phyloP scores from a whole-genome alignment of 108 stramenopile genomes.

The Skeletonema costatum region DNA sequence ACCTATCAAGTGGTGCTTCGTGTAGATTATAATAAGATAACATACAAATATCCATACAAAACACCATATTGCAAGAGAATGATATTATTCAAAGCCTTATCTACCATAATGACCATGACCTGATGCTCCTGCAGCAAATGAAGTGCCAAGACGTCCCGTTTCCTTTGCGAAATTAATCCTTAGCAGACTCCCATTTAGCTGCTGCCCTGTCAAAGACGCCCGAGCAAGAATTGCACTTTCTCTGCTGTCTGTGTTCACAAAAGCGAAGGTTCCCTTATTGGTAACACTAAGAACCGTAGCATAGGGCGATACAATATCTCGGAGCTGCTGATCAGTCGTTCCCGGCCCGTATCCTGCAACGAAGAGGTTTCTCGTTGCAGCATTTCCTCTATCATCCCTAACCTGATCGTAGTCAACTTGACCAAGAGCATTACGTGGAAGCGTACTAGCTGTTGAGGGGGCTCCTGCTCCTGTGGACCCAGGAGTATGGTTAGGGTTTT shows the following conservation, averaged over 20 bases:
- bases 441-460: conserved; percentile 7
- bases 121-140: conserved; percentile 48
- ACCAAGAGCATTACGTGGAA: conserved; percentile 44
- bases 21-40: background rate
- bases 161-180: conserved; percentile 91
- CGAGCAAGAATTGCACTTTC: conserved; percentile 68
- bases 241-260: conserved; percentile 78
- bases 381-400: conserved; percentile 86
- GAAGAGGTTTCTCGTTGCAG: conserved; percentile 87
- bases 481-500: conserved; percentile 27
- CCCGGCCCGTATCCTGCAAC: conserved; percentile 86
- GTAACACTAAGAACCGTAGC: conserved; percentile 70
- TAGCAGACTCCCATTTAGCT: conserved; percentile 76
- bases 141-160: conserved; percentile 83
- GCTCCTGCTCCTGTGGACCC: conserved; percentile 8
- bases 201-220: conserved; percentile 59
- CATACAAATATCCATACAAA: background rate
- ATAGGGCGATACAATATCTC: conserved; percentile 65
- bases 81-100: background rate
- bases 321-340: conserved; percentile 76
- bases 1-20: background rate
- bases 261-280: conserved; percentile 77
- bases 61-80: background rate
- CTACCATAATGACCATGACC: background rate
- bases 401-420: conserved; percentile 52